Conservation (phyloP, 441 rosid species). For the Raphanus hybrid region DNA sequence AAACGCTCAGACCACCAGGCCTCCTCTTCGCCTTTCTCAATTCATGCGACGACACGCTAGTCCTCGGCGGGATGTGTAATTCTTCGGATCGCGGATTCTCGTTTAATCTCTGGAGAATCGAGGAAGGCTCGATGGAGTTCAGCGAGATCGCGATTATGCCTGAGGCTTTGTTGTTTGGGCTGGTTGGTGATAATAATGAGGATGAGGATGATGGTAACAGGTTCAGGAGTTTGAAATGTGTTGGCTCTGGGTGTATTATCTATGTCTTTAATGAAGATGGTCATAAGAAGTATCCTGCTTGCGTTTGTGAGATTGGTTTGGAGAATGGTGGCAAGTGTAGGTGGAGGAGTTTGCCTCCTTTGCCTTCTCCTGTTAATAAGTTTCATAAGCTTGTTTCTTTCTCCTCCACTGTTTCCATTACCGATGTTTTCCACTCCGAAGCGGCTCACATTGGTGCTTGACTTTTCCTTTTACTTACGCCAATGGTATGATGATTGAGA, state of each 20-base stretch:
- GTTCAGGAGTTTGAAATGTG: slow-evolving; percentile 80
- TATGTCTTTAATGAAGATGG: slow-evolving; percentile 82
- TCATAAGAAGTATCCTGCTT: slow-evolving; percentile 84
- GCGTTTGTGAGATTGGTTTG: slow-evolving; percentile 63
- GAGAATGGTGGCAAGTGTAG: slow-evolving; percentile 51
- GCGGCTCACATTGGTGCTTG: slow-evolving; percentile 36
- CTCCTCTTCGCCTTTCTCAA: slow-evolving; percentile 65
- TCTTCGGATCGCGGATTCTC: slow-evolving; percentile 52
- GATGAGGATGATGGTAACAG: slow-evolving; percentile 60
- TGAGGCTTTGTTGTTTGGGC: slow-evolving; percentile 53
- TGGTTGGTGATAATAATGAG: slow-evolving; percentile 70
- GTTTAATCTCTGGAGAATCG: slow-evolving; percentile 68
- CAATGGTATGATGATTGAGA: slow-evolving; percentile 42
- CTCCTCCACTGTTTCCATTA: slow-evolving; percentile 62
- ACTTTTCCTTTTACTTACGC: slow-evolving; percentile 8
- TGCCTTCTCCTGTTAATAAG: slow-evolving; percentile 80
- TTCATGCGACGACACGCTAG: slow-evolving; percentile 59
- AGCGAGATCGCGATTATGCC: slow-evolving; percentile 83
- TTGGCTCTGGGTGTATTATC: slow-evolving; percentile 69
- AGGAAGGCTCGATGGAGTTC: slow-evolving; percentile 63
- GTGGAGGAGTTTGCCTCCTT: slow-evolving; percentile 76
- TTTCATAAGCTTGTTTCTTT: slow-evolving; percentile 80
- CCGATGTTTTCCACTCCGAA: slow-evolving; percentile 45
- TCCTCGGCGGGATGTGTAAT: slow-evolving; percentile 71
- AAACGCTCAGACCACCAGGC: slow-evolving; percentile 79